phyloP scores from a whole-genome alignment of 2,329 filamentous ascomycete genomes.

The Ampelomyces quisqualis region DNA sequence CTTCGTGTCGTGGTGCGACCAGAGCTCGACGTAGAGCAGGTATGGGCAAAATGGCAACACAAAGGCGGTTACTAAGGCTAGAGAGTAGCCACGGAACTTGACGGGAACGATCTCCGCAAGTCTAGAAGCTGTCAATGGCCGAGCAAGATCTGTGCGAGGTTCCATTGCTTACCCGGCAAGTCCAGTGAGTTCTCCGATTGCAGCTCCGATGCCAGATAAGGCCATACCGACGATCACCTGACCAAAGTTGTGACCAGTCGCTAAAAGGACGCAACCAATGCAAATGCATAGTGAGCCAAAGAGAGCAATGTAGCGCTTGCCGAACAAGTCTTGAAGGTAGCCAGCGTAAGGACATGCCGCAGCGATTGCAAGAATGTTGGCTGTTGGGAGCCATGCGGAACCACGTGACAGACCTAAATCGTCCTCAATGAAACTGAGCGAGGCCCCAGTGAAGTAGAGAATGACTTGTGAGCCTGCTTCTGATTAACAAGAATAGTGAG shows the following conservation, averaged over 20 bases:
- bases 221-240: constrained; percentile 40
- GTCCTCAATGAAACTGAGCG: constrained; percentile 32
- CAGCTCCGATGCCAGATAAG: constrained; percentile 38
- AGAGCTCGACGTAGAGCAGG: constrained; percentile 34
- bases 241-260: constrained; percentile 34
- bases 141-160: not conserved
- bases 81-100: constrained; percentile 37
- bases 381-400: constrained; percentile 37
- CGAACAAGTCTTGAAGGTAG: constrained; percentile 41
- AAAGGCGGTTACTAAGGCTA: constrained; percentile 38
- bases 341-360: constrained; percentile 39
- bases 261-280: constrained; percentile 33
- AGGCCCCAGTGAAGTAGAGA: constrained; percentile 39
- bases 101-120: constrained; percentile 39
- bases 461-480: constrained; percentile 37
- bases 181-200: constrained; percentile 38
- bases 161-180: constrained; percentile 37
- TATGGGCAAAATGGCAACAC: constrained; percentile 42
- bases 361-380: constrained; percentile 40
- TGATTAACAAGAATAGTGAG: not conserved
- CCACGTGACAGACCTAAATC: constrained; percentile 27
- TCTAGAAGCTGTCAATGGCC: constrained; percentile 12
- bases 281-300: constrained; percentile 36
- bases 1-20: constrained; percentile 25
- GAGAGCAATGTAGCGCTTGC: constrained; percentile 40